These are phyloP conservation scores for Apiotrichum mycotoxinovorans DNA, from an alignment of 1,284 basidiomycete species.

Conservation along the genomic window DNA sequence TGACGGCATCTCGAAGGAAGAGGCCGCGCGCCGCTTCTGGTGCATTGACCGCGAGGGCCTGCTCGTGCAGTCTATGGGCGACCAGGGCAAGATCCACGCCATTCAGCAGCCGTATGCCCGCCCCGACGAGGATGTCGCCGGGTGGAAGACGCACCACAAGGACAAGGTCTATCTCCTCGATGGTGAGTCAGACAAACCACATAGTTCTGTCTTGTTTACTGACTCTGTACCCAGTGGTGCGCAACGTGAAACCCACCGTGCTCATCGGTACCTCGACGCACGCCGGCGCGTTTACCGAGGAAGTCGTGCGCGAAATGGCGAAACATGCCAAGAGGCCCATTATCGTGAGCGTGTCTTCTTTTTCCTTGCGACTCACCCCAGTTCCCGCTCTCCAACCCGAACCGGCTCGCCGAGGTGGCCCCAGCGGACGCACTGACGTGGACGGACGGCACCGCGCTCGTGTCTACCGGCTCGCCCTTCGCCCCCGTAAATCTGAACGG, in stretches of 20 bases:
- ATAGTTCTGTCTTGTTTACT: too few relatives aligned
- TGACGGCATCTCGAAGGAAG: slow-evolving; percentile 57
- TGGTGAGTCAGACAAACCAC: not conserved
- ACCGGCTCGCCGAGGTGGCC: slow-evolving; percentile 67
- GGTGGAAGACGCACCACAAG: slow-evolving; percentile 34
- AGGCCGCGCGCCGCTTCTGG: slow-evolving; percentile 69
- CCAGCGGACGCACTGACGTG: slow-evolving; percentile 57
- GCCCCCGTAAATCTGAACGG: slow-evolving; percentile 64
- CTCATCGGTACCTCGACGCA: slow-evolving; percentile 81
- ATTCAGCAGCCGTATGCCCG: slow-evolving; percentile 50
- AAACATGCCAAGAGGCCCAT: slow-evolving; percentile 68
- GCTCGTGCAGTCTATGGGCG: slow-evolving; percentile 48
- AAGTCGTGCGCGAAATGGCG: slow-evolving; percentile 66
- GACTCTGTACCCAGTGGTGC: too few relatives aligned
- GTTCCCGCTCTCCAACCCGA: slow-evolving; percentile 60
- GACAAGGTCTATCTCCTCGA: slow-evolving; percentile 49
- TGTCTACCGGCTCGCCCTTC: slow-evolving; percentile 81
- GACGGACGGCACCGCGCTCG: slow-evolving; percentile 68
- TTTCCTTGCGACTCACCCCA: too few relatives aligned
- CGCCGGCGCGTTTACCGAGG: slow-evolving; percentile 75
- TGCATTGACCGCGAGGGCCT: slow-evolving; percentile 52
- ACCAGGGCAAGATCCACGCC: slow-evolving; percentile 36
- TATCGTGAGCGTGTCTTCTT: slow-evolving; percentile 64
- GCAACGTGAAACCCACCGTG: slow-evolving; percentile 68
- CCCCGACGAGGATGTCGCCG: slow-evolving; percentile 48